Evolutionary conservation across 106 monocot species (phyloP).

Genomic region (Dendrobium nobile): DNA sequence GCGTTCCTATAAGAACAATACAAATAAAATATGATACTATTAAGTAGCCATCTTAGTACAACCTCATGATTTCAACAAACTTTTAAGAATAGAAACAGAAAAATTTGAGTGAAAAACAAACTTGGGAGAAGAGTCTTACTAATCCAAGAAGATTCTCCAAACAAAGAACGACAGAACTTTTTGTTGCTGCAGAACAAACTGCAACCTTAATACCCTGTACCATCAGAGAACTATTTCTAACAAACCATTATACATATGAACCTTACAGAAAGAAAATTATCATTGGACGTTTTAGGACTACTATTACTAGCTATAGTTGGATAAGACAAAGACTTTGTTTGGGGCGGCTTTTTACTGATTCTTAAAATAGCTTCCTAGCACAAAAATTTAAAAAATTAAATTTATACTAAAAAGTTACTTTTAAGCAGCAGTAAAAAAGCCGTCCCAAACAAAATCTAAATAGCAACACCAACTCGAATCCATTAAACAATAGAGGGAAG

Average conservation of each 20-base stretch:
- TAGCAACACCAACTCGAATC: background rate
- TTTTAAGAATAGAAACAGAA: background rate
- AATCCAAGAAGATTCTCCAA: slow-evolving; percentile 89
- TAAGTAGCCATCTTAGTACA: slow-evolving; percentile 1
- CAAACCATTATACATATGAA: too few species aligned
- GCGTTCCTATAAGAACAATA: slow-evolving; percentile 53
- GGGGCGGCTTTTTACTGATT: too few species aligned
- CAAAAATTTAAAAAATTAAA: too few species aligned
- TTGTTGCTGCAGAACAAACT: slow-evolving; percentile 98
- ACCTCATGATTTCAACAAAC: background rate
- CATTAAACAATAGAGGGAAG: background rate
- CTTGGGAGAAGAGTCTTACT: slow-evolving; percentile 31
- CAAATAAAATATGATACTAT: background rate
- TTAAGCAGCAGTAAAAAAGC: too few species aligned
- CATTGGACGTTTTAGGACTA: background rate
- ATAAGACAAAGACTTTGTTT: too few species aligned
- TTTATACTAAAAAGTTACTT: background rate
- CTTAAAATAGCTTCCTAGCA: too few species aligned
- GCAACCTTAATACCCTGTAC: slow-evolving; percentile 81
- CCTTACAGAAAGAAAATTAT: background rate
- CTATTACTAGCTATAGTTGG: background rate
- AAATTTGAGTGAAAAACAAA: background rate
- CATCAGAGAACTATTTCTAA: slow-evolving; percentile 5
- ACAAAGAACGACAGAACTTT: slow-evolving; percentile 87
- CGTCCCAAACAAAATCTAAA: background rate